Percentiles rank a stretch among this genome's conserved stretches.
These are phyloP conservation scores for Euphrasia arctica DNA, from an alignment of 305 asterid genomes.

Conservation along the genomic window DNA sequence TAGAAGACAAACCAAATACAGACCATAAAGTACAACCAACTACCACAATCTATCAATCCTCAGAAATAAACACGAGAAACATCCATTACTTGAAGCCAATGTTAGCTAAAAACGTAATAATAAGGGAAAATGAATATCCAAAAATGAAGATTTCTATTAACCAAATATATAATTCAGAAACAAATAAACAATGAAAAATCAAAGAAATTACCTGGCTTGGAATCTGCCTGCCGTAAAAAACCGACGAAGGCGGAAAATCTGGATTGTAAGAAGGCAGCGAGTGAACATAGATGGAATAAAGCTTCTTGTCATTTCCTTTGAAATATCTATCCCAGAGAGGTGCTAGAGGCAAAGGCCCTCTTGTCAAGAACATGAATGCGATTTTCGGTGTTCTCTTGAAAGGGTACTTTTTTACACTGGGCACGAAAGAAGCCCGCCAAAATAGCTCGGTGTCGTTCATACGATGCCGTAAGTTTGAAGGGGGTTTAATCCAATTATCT, in stretches of 20 bases:
- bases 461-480: conserved; percentile 42
- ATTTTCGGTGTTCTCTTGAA: conserved; percentile 54
- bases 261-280: conserved; percentile 53
- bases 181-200: not conserved
- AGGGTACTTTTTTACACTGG: conserved; percentile 39
- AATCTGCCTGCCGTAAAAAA: conserved; percentile 67
- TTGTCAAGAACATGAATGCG: conserved; percentile 69
- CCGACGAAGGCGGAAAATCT: conserved; percentile 55
- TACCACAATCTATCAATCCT: too few species aligned
- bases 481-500: conserved; percentile 56
- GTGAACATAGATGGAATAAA: conserved; percentile 57
- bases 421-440: conserved; percentile 61
- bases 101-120: too few species aligned
- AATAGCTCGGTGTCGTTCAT: conserved; percentile 63
- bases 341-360: conserved; percentile 60
- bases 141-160: not conserved
- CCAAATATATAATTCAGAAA: not conserved
- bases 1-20: too few species aligned
- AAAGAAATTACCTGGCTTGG: conserved; percentile 75
- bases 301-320: conserved; percentile 45
- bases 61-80: too few species aligned
- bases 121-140: too few species aligned
- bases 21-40: too few species aligned
- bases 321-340: conserved; percentile 67
- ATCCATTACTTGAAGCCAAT: too few species aligned